These are phyloP conservation scores for Nowakowskiella sp. DNA, from an alignment of 192 early-diverging fungal species.

Conservation along the genomic window DNA sequence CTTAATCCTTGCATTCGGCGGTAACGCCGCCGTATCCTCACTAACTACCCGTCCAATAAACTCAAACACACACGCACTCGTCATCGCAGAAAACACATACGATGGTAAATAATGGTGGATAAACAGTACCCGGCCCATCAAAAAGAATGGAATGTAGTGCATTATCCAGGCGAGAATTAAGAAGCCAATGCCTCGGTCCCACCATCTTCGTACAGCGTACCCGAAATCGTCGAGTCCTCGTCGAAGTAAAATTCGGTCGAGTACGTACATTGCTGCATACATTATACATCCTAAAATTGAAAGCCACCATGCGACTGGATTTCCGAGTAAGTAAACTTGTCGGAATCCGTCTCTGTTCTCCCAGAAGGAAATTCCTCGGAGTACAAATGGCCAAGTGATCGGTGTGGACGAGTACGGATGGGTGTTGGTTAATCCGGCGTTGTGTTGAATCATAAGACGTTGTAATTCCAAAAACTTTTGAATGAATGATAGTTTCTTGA, in stretches of 20 bases:
- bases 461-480: constrained; percentile 85
- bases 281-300: constrained; percentile 50
- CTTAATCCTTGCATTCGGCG: constrained; percentile 34
- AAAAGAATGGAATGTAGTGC: constrained; percentile 87
- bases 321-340: constrained; percentile 85
- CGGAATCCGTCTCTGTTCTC: constrained; percentile 68
- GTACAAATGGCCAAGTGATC: constrained; percentile 80
- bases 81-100: constrained; percentile 71
- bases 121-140: constrained; percentile 87
- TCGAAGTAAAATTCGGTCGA: constrained; percentile 61
- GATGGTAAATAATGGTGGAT: constrained; percentile 93
- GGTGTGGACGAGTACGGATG: constrained; percentile 93
- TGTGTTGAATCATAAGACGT: constrained; percentile 80
- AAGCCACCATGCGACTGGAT: constrained; percentile 81
- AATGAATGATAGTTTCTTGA: constrained; percentile 63
- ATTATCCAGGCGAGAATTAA: constrained; percentile 75
- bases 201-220: constrained; percentile 42
- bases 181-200: constrained; percentile 59
- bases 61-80: constrained; percentile 66
- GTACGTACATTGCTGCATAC: constrained; percentile 54
- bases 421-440: constrained; percentile 74
- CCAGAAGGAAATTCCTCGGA: constrained; percentile 87
- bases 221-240: constrained; percentile 62
- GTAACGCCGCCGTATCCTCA: constrained; percentile 45
- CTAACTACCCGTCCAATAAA: constrained; percentile 43